Evolutionary conservation across 1,284 basidiomycete genomes (phyloP).

Genomic region (Ustilago curta): DNA sequence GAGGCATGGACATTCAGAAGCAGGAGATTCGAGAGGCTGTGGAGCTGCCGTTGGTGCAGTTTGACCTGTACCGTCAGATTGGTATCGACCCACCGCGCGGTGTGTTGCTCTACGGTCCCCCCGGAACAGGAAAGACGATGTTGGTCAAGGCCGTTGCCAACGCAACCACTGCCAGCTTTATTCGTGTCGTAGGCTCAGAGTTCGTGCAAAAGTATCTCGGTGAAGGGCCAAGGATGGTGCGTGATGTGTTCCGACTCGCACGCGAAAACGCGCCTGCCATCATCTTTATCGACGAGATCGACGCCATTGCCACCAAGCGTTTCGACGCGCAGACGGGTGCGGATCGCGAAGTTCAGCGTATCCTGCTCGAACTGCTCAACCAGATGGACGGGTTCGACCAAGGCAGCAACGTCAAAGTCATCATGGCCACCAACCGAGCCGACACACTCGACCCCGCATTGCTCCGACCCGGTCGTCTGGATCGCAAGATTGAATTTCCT

Average conservation of each 20-base stretch:
- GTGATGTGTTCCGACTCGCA: conserved; percentile 97
- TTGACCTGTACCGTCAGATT: conserved; percentile 98
- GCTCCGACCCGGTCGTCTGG: conserved; percentile 94
- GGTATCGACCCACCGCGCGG: conserved; percentile 98
- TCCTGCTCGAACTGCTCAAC: conserved; percentile 95
- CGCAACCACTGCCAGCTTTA: conserved; percentile 96
- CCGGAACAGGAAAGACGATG: conserved; percentile 99
- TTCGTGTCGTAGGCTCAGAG: conserved; percentile 96
- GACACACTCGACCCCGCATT: conserved; percentile 81
- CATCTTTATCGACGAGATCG: conserved; percentile 99
- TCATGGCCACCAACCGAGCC: conserved; percentile 69
- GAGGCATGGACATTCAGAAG: conserved; percentile 97
- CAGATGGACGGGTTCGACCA: conserved; percentile 99
- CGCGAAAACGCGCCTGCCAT: conserved; percentile 97
- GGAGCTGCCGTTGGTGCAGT: conserved; percentile 91
- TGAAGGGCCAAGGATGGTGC: conserved; percentile 99
- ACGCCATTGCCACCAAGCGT: conserved; percentile 99
- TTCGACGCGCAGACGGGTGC: conserved; percentile 99
- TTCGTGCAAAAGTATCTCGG: conserved; percentile 99
- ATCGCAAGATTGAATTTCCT: conserved; percentile 99
- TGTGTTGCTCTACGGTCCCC: conserved; percentile 89
- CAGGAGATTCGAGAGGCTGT: conserved; percentile 99
- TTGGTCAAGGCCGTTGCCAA: conserved; percentile 98
- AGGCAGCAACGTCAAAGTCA: conserved; percentile 91
- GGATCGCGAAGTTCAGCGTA: conserved; percentile 98